Evolutionary conservation across 2,329 filamentous ascomycete genomes (phyloP), one percentile per base, ranked within the genome.

Genomic region (Neonectria faginata): DNA sequence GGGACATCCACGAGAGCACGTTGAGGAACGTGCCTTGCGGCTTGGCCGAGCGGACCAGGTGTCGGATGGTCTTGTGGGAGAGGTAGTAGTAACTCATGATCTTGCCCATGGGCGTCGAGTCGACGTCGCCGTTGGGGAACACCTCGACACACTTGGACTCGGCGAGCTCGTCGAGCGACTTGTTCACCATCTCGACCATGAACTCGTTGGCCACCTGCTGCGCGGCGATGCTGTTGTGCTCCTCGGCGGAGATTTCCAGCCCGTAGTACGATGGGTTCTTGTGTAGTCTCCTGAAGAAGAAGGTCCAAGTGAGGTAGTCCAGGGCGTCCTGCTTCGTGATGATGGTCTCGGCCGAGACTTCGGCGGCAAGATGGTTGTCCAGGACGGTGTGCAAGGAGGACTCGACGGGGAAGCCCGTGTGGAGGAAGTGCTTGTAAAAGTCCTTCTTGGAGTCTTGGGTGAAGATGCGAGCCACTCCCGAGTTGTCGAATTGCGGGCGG

Each of bases 21-120:
- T 98, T 92, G 11, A 90, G 85, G 76, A 99, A 97, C 1, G 86
- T 88, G 2, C 92, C 93, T 18, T 89, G 82, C 0, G 89, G 86
- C 73, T 92, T 95, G 25, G 92, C 92, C 70, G 95, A 87, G 51
- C 88, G 85, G 67, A 92, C 88, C 7, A 99, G 87, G 73, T 93
- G 90, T 1, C 96, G 92, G 73, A 99, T 94, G 0, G 96, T 99
- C 79, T 92, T 92, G 82, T 99, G 96, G 0, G 94, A 97, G 52
- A 96, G 89, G 76, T 99, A 99, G 85, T 99, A 99, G 84, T 98
- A 99, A 78, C 92, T 97, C 93, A 98, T 97, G 75, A 99, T 98
- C 82, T 97, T 97, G 73, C 96, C 96, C 7, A 98, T 86, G 0
- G 95, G 91, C 0, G 96, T 98, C 0, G 95, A 84, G 71, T 97